Conservation (phyloP, 345 rosid genomes). For the Ricinus communis region DNA sequence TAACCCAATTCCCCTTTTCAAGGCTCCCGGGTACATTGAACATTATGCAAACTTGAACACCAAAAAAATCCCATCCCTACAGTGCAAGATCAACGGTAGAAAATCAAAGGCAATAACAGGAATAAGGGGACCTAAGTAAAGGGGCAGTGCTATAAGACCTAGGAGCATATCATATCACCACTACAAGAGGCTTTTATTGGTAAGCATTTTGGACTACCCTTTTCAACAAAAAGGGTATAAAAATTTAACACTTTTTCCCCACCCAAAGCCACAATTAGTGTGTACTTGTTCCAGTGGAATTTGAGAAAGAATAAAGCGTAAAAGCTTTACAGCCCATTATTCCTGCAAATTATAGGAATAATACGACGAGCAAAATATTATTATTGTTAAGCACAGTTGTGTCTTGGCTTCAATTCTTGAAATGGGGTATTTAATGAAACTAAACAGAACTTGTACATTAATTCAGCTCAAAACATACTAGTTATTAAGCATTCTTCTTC, state of each 20-base stretch:
- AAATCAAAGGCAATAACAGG: not conserved
- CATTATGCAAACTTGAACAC: not conserved
- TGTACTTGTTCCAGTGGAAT: slow-evolving; percentile 1
- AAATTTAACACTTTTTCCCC: slow-evolving; percentile 24
- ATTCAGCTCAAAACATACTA: not conserved
- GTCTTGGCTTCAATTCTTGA: not conserved
- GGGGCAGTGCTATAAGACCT: not conserved
- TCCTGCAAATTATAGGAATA: not conserved
- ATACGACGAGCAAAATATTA: no score
- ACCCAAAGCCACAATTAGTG: slow-evolving; percentile 25
- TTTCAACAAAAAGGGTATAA: slow-evolving; percentile 9
- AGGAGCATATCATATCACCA: slow-evolving; percentile 11
- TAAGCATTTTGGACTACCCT: slow-evolving; percentile 9
- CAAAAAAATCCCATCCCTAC: not conserved
- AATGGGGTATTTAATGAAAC: not conserved
- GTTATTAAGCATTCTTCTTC: not conserved
- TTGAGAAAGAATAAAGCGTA: slow-evolving; percentile 13
- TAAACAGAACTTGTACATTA: slow-evolving; percentile 1
- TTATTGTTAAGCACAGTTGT: no score
- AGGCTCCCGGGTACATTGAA: slow-evolving; percentile 7
- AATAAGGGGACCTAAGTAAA: not conserved
- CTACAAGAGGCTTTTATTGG: not conserved
- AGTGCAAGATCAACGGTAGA: not conserved
- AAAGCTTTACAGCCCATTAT: slow-evolving; percentile 24
- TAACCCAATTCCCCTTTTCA: not conserved